Evolutionary conservation across 2,329 filamentous ascomycete species (phyloP), one percentile per base, ranked within the genome.

Genomic region (Colletotrichum chrysophilum): DNA sequence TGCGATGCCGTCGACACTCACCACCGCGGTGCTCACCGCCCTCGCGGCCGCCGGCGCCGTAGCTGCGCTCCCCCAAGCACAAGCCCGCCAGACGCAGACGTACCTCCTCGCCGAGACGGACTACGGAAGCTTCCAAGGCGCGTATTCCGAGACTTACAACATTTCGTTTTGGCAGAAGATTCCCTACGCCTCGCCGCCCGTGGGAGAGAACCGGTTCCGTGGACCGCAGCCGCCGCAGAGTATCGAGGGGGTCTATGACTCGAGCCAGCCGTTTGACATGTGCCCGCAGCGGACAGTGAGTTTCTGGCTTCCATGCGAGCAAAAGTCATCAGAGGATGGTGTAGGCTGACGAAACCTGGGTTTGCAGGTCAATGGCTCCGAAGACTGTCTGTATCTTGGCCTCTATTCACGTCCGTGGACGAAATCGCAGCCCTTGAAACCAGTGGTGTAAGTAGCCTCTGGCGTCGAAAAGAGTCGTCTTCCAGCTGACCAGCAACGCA

Each of bases 331-430:
- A 34, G 28, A 62, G 16, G 32, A 58, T 9, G 30, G 7, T 64
- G 61, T 12, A 64, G 21, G 21, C 21, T 34, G 4, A 16, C 10
- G 58, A 36, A 66, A 30, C 10, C 12, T 28, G 28, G 28, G 13
- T 13, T 14, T 38, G 61, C 28, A 85, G 83, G 81, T 89, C 13
- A 90, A 89, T 58, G 88, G 88, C 14, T 87, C 86, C 26, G 91
- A 93, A 83, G 91, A 93, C 79, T 93, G 91, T 77, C 84, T 93
- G 16, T 92, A 92, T 76, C 86, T 93, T 3, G 90, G 90, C 13
- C 83, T 93, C 1, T 93, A 91, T 82, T 88, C 89, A 6, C 87
- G 91, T 0, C 91, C 91, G 4, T 93, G 91, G 90, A 83, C 80
- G 0, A 26, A 70, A 1, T 80, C 80, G 3, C 79, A 85, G n/a